Evolutionary conservation across 257 asterid genomes (phyloP).

Genomic region (Misopates orontium): DNA sequence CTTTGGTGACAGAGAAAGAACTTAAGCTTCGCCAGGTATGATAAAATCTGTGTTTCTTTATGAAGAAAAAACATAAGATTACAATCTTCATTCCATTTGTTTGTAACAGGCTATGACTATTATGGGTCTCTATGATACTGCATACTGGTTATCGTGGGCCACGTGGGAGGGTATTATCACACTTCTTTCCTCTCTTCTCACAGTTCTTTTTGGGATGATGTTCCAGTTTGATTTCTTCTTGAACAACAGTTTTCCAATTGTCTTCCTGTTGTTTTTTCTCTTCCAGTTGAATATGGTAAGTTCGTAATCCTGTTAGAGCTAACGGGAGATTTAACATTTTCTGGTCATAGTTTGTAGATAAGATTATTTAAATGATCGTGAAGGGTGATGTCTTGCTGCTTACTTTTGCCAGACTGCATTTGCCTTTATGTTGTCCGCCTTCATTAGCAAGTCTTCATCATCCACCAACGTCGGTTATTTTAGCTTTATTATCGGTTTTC

Average conservation of each 20-base stretch:
- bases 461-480: constrained; percentile 75
- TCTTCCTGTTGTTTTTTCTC: constrained; percentile 76
- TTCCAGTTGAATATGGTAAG: constrained; percentile 88
- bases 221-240: constrained; percentile 88
- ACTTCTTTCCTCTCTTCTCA: constrained; percentile 64
- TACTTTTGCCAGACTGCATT: constrained; percentile 61
- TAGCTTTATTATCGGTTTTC: constrained; percentile 66
- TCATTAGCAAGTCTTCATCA: constrained; percentile 74
- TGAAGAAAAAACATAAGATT: constrained; percentile 11
- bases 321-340: constrained; percentile 4
- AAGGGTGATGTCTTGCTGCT: constrained; percentile 23
- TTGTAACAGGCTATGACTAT: constrained; percentile 73
- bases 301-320: constrained; percentile 19
- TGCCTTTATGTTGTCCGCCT: constrained; percentile 79
- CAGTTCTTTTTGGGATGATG: constrained; percentile 91
- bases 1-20: constrained; percentile 82
- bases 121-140: constrained; percentile 97
- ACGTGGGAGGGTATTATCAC: constrained; percentile 84
- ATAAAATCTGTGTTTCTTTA: constrained; percentile 21
- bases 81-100: constrained; percentile 22
- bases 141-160: constrained; percentile 93
- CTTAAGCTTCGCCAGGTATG: constrained; percentile 90
- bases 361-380: constrained; percentile 14
- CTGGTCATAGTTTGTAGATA: constrained; percentile 14
- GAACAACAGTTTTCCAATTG: constrained; percentile 67